phyloP scores from a whole-genome alignment of 2,329 filamentous ascomycete species.

The Juglanconis sp. region DNA sequence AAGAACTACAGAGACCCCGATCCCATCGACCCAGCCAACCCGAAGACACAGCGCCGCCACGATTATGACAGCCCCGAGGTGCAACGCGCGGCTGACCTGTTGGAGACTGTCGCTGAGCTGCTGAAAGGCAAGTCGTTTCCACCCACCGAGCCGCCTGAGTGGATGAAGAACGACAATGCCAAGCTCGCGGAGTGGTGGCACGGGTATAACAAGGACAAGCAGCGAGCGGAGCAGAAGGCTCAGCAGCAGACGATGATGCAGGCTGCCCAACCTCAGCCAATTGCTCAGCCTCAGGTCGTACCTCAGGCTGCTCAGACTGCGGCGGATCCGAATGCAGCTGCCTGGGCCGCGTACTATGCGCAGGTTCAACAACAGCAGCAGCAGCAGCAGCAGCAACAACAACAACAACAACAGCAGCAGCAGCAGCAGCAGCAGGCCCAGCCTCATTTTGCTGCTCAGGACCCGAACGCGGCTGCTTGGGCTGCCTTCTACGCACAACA shows the following conservation, averaged over 20 bases:
- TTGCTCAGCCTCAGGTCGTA: slow-evolving; percentile 8
- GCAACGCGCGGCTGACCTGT: slow-evolving; percentile 38
- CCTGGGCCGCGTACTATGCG: slow-evolving; percentile 40
- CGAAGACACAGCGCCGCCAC: slow-evolving; percentile 29
- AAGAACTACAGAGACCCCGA: slow-evolving; percentile 42
- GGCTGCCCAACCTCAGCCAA: neutral
- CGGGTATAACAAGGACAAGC: slow-evolving; percentile 38
- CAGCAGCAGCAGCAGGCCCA: slow-evolving; percentile 19
- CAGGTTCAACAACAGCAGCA: slow-evolving; percentile 27
- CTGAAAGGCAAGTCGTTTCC: slow-evolving; percentile 47
- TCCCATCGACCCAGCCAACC: slow-evolving; percentile 33
- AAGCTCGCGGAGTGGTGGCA: slow-evolving; percentile 52
- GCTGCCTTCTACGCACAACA: slow-evolving; percentile 23
- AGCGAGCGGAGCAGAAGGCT: slow-evolving; percentile 18
- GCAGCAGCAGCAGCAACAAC: slow-evolving; percentile 20
- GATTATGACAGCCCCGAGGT: slow-evolving; percentile 42
- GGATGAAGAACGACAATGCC: slow-evolving; percentile 45
- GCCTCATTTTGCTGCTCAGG: slow-evolving; percentile 16
- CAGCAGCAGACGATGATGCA: slow-evolving; percentile 18
- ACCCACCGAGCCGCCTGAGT: slow-evolving; percentile 49
- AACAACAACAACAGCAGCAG: too few relatives aligned
- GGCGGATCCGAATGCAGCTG: slow-evolving; percentile 26
- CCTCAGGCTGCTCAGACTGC: slow-evolving; percentile 21
- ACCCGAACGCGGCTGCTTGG: slow-evolving; percentile 17
- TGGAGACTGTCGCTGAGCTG: slow-evolving; percentile 41